A percentile compares a stretch with the other conserved stretches of the same genome.
Evolutionary conservation across 2,329 filamentous ascomycete species (phyloP).

Genomic region (Monosporascus sp.): DNA sequence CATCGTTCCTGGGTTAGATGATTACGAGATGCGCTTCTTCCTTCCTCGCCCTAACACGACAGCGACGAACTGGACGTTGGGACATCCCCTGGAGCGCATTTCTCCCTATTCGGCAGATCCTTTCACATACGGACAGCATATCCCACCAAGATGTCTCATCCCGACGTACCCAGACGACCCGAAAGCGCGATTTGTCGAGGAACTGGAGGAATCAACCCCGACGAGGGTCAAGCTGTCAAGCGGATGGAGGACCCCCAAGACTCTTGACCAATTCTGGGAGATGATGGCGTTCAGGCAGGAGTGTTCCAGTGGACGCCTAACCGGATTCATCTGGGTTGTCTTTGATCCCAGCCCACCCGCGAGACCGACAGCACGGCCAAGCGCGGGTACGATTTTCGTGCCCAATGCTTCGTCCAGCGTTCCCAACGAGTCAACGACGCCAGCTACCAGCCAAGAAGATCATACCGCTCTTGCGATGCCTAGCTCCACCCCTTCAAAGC

Average conservation of each 20-base stretch:
- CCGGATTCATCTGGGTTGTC: slow-evolving; percentile 92
- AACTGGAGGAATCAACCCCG: slow-evolving; percentile 71
- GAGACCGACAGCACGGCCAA: slow-evolving; percentile 3
- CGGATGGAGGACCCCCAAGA: slow-evolving; percentile 77
- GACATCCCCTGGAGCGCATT: slow-evolving; percentile 62
- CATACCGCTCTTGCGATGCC: slow-evolving; percentile 20
- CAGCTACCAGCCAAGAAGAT: slow-evolving; percentile 3
- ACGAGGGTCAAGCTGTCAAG: slow-evolving; percentile 51
- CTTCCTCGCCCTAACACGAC: slow-evolving; percentile 52
- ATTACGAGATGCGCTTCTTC: slow-evolving; percentile 73
- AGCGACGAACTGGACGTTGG: slow-evolving; percentile 61
- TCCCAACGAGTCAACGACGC: slow-evolving; percentile 17
- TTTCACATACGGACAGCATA: slow-evolving; percentile 35
- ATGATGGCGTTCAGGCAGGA: slow-evolving; percentile 97
- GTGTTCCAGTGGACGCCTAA: slow-evolving; percentile 84
- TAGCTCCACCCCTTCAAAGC: slow-evolving; percentile 24
- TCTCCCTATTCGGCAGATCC: slow-evolving; percentile 55
- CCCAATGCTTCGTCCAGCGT: slow-evolving; percentile 24
- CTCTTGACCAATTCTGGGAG: slow-evolving; percentile 93
- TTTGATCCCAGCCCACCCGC: slow-evolving; percentile 50
- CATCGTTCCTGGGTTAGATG: slow-evolving; percentile 79
- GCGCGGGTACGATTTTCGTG: slow-evolving; percentile 15
- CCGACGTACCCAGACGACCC: slow-evolving; percentile 93
- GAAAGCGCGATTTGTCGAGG: slow-evolving; percentile 81
- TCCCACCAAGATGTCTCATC: slow-evolving; percentile 77